These are phyloP conservation scores for Podospora pseudocomata DNA, from an alignment of 495 filamentous ascomycete genomes.

Conservation along the genomic window DNA sequence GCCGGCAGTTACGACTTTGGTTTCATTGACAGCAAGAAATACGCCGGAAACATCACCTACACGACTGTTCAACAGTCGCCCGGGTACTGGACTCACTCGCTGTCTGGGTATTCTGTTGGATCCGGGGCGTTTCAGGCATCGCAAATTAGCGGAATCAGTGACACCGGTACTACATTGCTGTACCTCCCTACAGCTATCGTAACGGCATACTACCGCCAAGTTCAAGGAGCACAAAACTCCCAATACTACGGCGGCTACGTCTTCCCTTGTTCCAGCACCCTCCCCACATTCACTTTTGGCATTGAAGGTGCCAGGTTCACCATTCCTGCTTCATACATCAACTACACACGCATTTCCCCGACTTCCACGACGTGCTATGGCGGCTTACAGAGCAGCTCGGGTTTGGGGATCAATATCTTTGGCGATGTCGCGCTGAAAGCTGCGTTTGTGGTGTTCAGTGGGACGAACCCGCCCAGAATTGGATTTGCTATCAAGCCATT, in stretches of 20 bases:
- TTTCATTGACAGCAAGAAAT: slow-evolving; percentile 61
- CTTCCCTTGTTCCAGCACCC: slow-evolving; percentile 60
- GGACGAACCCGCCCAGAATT: slow-evolving; percentile 45
- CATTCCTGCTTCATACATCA: slow-evolving; percentile 56
- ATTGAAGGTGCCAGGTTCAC: slow-evolving; percentile 50
- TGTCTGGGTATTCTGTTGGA: slow-evolving; percentile 60
- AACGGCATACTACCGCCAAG: slow-evolving; percentile 60
- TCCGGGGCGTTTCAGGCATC: slow-evolving; percentile 30
- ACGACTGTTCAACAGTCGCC: slow-evolving; percentile 53
- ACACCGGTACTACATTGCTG: slow-evolving; percentile 75
- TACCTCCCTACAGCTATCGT: slow-evolving; percentile 58
- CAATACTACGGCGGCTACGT: slow-evolving; percentile 59
- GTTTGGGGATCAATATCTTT: slow-evolving; percentile 66
- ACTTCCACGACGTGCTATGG: slow-evolving; percentile 53
- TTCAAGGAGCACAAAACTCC: slow-evolving; percentile 52
- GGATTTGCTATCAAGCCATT: slow-evolving; percentile 56
- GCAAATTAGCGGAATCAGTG: slow-evolving; percentile 53
- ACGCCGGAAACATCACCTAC: slow-evolving; percentile 64
- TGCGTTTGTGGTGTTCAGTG: slow-evolving; percentile 68
- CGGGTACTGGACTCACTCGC: slow-evolving; percentile 73
- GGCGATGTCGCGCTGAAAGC: slow-evolving; percentile 79
- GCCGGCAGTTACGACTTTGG: slow-evolving; percentile 76
- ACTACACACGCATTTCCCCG: slow-evolving; percentile 45
- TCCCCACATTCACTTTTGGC: slow-evolving; percentile 62
- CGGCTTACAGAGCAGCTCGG: slow-evolving; percentile 60